Conservation (phyloP, 345 rosid species). For the Salix caprea region DNA sequence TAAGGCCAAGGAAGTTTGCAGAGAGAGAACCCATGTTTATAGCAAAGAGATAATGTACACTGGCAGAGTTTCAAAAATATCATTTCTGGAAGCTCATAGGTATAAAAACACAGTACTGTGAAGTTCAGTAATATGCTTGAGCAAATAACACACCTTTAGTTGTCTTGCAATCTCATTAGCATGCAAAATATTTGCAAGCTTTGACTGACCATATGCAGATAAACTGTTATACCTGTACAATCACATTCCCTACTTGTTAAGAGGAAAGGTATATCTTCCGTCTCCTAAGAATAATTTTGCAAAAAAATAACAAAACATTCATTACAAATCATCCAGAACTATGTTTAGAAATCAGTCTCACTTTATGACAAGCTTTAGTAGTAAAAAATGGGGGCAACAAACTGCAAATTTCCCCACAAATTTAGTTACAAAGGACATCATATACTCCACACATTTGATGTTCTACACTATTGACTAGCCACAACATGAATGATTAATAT, state of each 20-base stretch:
- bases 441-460: neutral
- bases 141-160: slow-evolving; percentile 22
- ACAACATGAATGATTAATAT: neutral
- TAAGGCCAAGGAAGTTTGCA: too few relatives aligned
- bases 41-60: too few relatives aligned
- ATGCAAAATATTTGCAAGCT: slow-evolving; percentile 38
- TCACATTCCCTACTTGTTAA: too few relatives aligned
- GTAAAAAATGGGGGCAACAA: neutral
- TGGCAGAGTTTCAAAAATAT: too few relatives aligned
- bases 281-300: too few relatives aligned
- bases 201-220: slow-evolving; percentile 36
- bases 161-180: slow-evolving; percentile 35
- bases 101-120: too few relatives aligned
- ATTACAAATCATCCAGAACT: neutral
- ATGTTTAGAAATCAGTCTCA: neutral
- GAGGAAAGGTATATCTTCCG: slow-evolving; percentile 9
- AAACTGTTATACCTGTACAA: neutral
- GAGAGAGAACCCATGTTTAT: too few relatives aligned
- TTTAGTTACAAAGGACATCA: neutral
- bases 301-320: neutral
- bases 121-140: neutral
- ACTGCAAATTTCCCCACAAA: neutral
- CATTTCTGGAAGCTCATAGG: too few relatives aligned
- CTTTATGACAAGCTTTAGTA: neutral
- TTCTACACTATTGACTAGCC: too few relatives aligned